Conservation (phyloP, 2,329 filamentous ascomycete genomes). For the Thelonectria blattea region DNA sequence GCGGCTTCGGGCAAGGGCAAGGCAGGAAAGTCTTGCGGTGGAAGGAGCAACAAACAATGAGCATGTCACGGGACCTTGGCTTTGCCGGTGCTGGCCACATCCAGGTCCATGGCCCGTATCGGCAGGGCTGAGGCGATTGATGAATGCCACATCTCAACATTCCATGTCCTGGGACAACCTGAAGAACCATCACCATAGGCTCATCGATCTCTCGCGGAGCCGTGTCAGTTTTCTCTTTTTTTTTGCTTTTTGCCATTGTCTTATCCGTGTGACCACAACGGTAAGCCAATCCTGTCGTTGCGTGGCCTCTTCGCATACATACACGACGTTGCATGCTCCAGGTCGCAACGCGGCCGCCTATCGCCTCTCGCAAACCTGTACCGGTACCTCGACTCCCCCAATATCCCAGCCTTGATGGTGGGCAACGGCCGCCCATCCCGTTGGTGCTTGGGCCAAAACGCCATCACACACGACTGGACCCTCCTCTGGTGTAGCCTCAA, state of each 20-base stretch:
- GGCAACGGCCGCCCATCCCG: slow-evolving; percentile 19
- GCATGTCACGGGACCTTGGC: slow-evolving; percentile 3
- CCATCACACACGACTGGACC: slow-evolving; percentile 4
- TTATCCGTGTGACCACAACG: neutral
- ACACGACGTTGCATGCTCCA: neutral
- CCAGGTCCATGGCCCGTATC: slow-evolving; percentile 12
- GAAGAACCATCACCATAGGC: too few relatives aligned
- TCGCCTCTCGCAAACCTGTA: neutral
- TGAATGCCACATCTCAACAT: slow-evolving; percentile 9
- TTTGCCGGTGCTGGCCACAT: neutral
- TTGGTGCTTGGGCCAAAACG: slow-evolving; percentile 10
- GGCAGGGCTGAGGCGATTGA: slow-evolving; percentile 18
- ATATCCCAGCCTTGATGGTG: neutral
- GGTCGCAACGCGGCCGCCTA: neutral
- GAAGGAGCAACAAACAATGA: slow-evolving; percentile 2
- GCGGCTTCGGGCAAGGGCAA: neutral
- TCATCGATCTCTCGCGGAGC: neutral
- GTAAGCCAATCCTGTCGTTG: slow-evolving; percentile 9
- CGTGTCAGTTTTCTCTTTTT: slow-evolving; percentile 4
- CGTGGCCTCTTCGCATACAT: neutral
- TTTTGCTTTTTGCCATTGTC: neutral
- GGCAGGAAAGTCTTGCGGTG: neutral
- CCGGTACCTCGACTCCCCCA: slow-evolving; percentile 1
- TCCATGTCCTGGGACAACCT: slow-evolving; percentile 1
- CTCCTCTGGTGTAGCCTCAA: neutral